A percentile compares a stretch with the other conserved stretches of the same genome.
Conservation (phyloP, 106 monocot genomes). For the Dendrobium nobile region DNA sequence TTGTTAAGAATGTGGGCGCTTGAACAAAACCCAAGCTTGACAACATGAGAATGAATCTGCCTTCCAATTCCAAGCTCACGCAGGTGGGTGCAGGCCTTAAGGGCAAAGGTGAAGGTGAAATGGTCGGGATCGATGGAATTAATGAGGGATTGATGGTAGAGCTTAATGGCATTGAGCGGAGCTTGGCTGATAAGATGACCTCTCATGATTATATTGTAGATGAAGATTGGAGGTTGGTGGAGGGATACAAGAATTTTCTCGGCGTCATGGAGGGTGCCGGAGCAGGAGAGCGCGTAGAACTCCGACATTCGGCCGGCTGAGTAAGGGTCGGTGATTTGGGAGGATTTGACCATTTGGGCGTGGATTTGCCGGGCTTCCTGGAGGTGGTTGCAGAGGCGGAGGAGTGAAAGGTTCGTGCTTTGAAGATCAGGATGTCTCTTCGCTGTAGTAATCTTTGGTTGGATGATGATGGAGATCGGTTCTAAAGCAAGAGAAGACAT, state of each 20-base stretch:
- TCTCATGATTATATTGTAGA: constrained; percentile 47
- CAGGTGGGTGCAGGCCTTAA: constrained; percentile 45
- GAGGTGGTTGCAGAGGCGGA: constrained; percentile 45
- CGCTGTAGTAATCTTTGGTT: neutral
- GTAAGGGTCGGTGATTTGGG: constrained; percentile 39
- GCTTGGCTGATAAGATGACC: constrained; percentile 25
- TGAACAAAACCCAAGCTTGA: constrained; percentile 26
- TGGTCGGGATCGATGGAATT: constrained; percentile 26
- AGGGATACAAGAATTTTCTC: constrained; percentile 24
- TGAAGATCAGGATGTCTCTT: constrained; percentile 2
- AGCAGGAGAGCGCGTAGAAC: constrained; percentile 45
- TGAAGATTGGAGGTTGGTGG: constrained; percentile 30
- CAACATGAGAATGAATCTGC: constrained; percentile 43
- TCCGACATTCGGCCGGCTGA: constrained; percentile 56
- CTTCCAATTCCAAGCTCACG: constrained; percentile 10
- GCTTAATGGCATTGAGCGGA: constrained; percentile 22
- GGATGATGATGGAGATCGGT: neutral
- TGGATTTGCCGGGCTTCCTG: constrained; percentile 52
- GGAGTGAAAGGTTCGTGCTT: constrained; percentile 35
- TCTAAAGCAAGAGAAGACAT: neutral
- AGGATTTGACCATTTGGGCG: constrained; percentile 50
- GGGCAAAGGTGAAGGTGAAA: constrained; percentile 62
- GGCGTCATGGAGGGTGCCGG: constrained; percentile 22
- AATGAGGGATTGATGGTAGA: constrained; percentile 25
- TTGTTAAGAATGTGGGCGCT: constrained; percentile 46